Base-by-base conservation (phyloP, 805 yeast genomes). In the Pichia kluyveri region DNA sequence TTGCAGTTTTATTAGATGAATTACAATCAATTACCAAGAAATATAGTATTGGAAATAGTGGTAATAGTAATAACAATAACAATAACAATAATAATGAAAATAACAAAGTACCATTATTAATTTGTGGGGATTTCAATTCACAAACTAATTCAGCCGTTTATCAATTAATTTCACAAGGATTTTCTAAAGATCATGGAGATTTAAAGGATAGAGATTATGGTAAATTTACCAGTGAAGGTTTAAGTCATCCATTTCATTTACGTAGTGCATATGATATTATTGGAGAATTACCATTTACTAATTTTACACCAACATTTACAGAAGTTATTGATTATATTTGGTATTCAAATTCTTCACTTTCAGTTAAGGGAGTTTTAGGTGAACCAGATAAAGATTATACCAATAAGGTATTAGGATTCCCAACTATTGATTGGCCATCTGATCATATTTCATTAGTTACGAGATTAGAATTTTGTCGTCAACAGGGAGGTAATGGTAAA, bases 61-160 rank as follows among this genome's bases (percentile, higher is more conserved):
- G 26, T 23, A 5, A 5, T 23, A 5, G 26, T 23, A 23, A 23
- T 23, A 19, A 19, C 4, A 19, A 19, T 19, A 19, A 19, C 4
- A 19, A 19, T 19, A 70, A 43, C 53, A 43, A 52, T 11, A 57
- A 53, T 40, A 65, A 61, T 27, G 68, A 63, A 37, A 39, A 59
- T 32, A 54, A 56, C 30, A 80, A 77, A 58, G 66, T 82, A 30
- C 90, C 96, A n/a, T 66, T 89, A 51, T 66, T 91, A 17, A 80
- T 93, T 38, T 86, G 97, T 69, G 98, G 98, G 65, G 99, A 93
- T 71, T 90, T 89, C 71, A 93, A 93, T 67, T 91, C 98, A 1
- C 82, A 83, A 44, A 69, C 75, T 18, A 81, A 84, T 58, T 83
- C 95, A 54, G 99, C 98, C 2, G 99, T 93, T 18, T 91, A 87